Conservation (phyloP, 768 basidiomycete species). For the Pulveroboletus ravenelii region DNA sequence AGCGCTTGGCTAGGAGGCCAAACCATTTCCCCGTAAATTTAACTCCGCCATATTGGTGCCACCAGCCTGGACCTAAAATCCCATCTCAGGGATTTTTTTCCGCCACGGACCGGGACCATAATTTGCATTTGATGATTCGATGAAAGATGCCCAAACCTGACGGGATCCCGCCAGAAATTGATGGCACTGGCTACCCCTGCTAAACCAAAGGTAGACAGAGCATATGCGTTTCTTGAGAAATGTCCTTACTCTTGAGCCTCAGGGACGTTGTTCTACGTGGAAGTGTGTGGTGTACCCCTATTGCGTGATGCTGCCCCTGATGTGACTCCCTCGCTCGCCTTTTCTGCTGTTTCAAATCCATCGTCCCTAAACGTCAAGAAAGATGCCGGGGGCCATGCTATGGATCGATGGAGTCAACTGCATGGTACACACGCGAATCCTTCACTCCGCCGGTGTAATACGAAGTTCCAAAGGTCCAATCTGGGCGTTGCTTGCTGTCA, state of each 20-base stretch:
- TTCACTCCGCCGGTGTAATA: too few relatives aligned
- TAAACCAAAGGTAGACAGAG: not conserved
- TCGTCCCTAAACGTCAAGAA: not conserved
- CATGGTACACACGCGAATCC: not conserved
- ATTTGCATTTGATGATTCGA: too few relatives aligned
- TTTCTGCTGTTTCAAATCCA: not conserved
- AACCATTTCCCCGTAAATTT: not conserved
- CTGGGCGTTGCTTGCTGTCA: not conserved
- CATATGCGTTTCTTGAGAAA: not conserved
- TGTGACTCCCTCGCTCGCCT: not conserved
- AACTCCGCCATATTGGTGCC: not conserved
- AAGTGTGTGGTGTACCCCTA: too few relatives aligned
- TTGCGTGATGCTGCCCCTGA: not conserved
- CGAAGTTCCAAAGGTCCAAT: too few relatives aligned
- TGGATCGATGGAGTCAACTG: too few relatives aligned
- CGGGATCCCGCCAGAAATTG: not conserved
- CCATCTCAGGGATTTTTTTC: too few relatives aligned
- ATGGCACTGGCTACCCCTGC: not conserved
- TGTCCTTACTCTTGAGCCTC: not conserved
- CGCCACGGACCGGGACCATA: too few relatives aligned
- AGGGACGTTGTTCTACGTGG: not conserved
- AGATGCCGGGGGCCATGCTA: too few relatives aligned
- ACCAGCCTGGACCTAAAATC: too few relatives aligned
- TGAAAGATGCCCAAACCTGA: not conserved
- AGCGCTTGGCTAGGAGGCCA: too few relatives aligned